Base-by-base conservation (phyloP, 768 basidiomycete species). In the Pulveroboletus sp. region DNA sequence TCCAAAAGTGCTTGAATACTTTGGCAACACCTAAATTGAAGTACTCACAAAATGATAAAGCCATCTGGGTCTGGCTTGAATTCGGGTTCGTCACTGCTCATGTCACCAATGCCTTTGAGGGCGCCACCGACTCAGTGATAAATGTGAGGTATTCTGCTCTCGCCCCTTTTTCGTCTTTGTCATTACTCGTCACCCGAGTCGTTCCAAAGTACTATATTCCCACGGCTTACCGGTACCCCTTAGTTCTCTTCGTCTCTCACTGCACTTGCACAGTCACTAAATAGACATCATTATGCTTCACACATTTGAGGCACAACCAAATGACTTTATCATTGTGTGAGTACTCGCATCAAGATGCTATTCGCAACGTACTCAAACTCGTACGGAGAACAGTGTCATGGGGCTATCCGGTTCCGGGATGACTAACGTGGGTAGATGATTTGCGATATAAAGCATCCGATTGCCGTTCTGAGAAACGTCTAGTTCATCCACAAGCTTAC, bases 341-440 rank as follows among this genome's bases (percentile, higher is more conserved):
- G 56, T n/a, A 24, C 9, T 25, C 11, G 16, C 21, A 2, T 20
- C n/a, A 6, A 32, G 4, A n/a, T n/a, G 8, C 12, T 10, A n/a
- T 34, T 8, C 3, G 24, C 21, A 29, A 29, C 27, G 12, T 29
- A 11, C 8, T 29, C 8, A 29, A 29, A 7, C 27, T 9, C 27
- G 27, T 29, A n/a, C 8, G 8, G 27, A 29, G 12, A 29, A 47
- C 31, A 53, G 60, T 23, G 4, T 63, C 14, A 64, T 64, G 59
- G 62, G 62, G 1, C 62, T 52, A 13, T 61, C 59, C 2, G 62
- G 62, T 25, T 47, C 62, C 6, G 62, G 62, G 11, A 63, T 61
- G 48, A 58, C 49, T 6, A 61, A 58, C 20, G 62, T 61, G 17
- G 39, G 61, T 45, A n/a, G 16, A 1, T 38, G 10, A 8, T 1